Evolutionary conservation across 345 rosid species (phyloP), one percentile per base, ranked within the genome.

Genomic region (Arabis hirsuta): DNA sequence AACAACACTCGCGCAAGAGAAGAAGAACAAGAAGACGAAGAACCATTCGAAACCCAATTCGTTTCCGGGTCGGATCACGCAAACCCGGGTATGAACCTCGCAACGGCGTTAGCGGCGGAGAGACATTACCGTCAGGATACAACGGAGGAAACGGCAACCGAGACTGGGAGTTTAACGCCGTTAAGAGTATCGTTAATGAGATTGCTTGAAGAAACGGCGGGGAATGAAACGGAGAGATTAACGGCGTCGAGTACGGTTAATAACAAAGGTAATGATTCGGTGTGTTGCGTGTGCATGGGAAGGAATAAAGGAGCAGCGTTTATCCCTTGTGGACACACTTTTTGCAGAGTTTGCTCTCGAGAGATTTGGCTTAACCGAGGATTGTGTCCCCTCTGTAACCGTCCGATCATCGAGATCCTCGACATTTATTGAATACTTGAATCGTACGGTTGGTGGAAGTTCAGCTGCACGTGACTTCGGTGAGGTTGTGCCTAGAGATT

Each of bases 41-140:
- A 59, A 16, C 29, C 79, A 29, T 77, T 43, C 45, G 83, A 68
- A 20, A 59, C 42, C 42, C 76, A 38, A 1, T 0, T 68, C 13
- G 61, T 22, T 16, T 27, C 38, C 7, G 52, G 27, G 11, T 51
- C 81, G 50, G 72, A 73, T 63, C 85, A 70, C 12, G 50, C 20
- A 14, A 47, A 56, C n/a, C n/a, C 76, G 7, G 78, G 84, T 6
- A 89, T 89, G 92, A 92, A 89, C 60, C 86, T 92, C 2, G 98
- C 98, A 4, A 79, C 91, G 32, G 98, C 98, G 26, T 78, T 92
- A 61, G 96, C 93, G 9, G 96, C 91, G 14, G 97, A 89, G 80
- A 65, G 96, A 38, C 84, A 87, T 36, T 76, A 74, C 43, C 50
- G 96, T 20, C 81, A 76, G 51, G 76, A 67, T 0, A 6, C 5